Evolutionary conservation across 2,329 filamentous ascomycete species (phyloP), one percentile per base, ranked within the genome.

Genomic region (Hirsutella rhossiliensis): DNA sequence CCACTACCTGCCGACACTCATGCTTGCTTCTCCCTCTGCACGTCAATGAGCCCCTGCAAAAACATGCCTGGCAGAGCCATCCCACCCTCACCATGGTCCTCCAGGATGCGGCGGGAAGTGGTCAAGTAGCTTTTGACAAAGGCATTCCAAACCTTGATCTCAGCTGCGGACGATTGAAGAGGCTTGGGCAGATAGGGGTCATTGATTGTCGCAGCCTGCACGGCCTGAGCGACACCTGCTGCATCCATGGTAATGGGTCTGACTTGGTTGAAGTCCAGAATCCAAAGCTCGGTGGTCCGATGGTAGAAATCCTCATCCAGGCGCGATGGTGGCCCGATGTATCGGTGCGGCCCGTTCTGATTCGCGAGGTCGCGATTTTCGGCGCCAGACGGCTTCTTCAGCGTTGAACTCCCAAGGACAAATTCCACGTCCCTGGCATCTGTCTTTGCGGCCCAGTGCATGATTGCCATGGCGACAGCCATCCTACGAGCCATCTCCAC

Each of bases 401-500:
- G 12, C 2, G 46, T 29, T 5, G 52, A 48, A 34, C 51, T 52
- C 0, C 57, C 59, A 8, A 63, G 42, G 2, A 56, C 57, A 40
- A 63, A 63, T 37, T 64, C 55, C 0, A 64, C 52, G 17, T 58
- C 60, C 4, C 51, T 47, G 0, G 52, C 61, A 20, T 64, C 58
- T 0, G 49, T 54, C 11, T 41, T 47, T 0, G 58, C 60, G 0
- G 20, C 52, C 59, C 58, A 64, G 38, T 63, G 60, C 50, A 64
- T 51, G 1, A 58, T 36, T 0, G 59, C 59, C 1, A 64, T 47
- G 1, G 59, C 48, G 19, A 47, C 39, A 0, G 45, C 60, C 51
- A 63, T 58, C 1, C 38, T 42, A 3, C 27, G 18, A 15, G 56
- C 53, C 2, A 58, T 45, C 0, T 19, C 15, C 0, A 50, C 20